These are phyloP conservation scores for Glaciozyma antarctica DNA, from an alignment of 768 basidiomycete species.

Conservation along the genomic window DNA sequence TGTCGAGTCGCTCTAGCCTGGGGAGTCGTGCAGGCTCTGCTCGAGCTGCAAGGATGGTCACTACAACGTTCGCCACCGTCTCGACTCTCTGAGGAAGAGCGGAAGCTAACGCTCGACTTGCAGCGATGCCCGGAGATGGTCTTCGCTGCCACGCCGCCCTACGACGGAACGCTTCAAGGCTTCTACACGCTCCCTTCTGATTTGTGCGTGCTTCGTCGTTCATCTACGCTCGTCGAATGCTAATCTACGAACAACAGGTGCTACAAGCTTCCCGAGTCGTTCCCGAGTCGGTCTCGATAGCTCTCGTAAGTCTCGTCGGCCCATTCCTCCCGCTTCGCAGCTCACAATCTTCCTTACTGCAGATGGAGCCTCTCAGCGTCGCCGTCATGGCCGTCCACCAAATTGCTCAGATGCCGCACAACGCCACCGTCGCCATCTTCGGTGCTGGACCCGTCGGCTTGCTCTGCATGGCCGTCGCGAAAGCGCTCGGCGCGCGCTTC, in stretches of 20 bases:
- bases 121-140: slow-evolving; percentile 72
- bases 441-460: slow-evolving; percentile 74
- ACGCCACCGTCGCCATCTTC: slow-evolving; percentile 70
- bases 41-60: slow-evolving; percentile 40
- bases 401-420: slow-evolving; percentile 60
- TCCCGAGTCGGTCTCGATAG: slow-evolving; percentile 66
- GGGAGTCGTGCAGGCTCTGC: slow-evolving; percentile 67
- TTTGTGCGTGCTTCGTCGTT: slow-evolving; percentile 40
- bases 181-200: slow-evolving; percentile 82
- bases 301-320: slow-evolving; percentile 55
- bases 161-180: slow-evolving; percentile 70
- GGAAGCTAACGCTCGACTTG: slow-evolving; percentile 36
- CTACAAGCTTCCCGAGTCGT: slow-evolving; percentile 68
- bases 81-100: background rate
- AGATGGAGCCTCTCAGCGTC: slow-evolving; percentile 93
- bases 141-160: slow-evolving; percentile 73
- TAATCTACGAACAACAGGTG: slow-evolving; percentile 38
- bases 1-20: slow-evolving; percentile 9
- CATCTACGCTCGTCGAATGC: background rate
- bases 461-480: slow-evolving; percentile 88
- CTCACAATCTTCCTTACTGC: background rate
- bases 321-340: background rate
- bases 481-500: slow-evolving; percentile 74
- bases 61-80: slow-evolving; percentile 9
- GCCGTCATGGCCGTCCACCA: slow-evolving; percentile 78